These are phyloP conservation scores for Syzygium malaccense DNA, from an alignment of 441 rosid genomes.

Conservation along the genomic window DNA sequence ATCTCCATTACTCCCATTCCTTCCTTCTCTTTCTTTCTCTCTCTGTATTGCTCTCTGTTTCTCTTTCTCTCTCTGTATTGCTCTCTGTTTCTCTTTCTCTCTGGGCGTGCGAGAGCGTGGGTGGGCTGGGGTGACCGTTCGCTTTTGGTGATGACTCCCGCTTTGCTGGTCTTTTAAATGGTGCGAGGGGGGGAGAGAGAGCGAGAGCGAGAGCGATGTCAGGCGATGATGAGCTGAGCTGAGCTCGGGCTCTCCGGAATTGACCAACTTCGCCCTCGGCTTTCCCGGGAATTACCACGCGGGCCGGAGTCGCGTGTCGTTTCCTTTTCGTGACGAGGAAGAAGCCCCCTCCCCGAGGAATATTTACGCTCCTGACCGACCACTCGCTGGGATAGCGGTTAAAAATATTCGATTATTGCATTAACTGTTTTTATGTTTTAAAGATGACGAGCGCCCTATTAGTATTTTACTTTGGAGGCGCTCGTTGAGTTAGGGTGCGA, in stretches of 20 bases:
- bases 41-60: too few relatives aligned
- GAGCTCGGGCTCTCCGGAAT: not conserved
- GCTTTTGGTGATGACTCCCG: constrained; percentile 47
- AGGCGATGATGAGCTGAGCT: not conserved
- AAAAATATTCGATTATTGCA: not conserved
- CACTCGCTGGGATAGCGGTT: not conserved
- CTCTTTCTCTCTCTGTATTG: not conserved
- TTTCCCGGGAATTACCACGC: not conserved
- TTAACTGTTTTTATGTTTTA: not conserved
- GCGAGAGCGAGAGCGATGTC: constrained; percentile 1
- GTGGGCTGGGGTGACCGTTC: not conserved
- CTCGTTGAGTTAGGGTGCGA: fast-evolving
- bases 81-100: not conserved
- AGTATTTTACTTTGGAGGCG: not conserved
- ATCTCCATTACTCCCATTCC: not conserved
- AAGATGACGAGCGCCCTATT: not conserved
- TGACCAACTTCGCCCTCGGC: constrained; percentile 16
- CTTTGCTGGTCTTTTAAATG: constrained; percentile 52
- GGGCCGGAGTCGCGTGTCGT: not conserved
- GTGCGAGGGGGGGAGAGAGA: not conserved
- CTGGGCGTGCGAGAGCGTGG: constrained; percentile 4
- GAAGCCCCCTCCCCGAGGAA: not conserved
- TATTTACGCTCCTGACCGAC: not conserved
- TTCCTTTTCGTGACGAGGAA: too few relatives aligned
- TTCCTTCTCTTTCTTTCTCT: not conserved